Evolutionary conservation across 139 green algal genomes (phyloP).

Genomic region (Chlamydomonas eustigma): DNA sequence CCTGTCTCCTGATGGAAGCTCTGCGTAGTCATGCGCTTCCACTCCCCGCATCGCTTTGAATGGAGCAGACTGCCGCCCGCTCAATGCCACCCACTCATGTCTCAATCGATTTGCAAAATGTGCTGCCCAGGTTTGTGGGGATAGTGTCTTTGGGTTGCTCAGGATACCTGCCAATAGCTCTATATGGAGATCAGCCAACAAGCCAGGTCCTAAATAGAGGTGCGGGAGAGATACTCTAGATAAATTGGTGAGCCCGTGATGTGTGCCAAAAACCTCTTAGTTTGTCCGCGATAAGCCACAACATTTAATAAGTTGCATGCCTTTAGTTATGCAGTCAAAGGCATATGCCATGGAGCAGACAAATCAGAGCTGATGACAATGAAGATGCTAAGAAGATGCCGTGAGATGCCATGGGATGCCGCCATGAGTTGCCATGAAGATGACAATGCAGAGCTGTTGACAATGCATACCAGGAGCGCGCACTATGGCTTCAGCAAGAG

Average conservation of each 20-base stretch:
- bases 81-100: background rate
- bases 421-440: too few species aligned
- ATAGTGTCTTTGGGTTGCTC: constrained; percentile 6
- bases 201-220: constrained; percentile 2
- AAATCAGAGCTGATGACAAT: too few species aligned
- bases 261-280: too few species aligned
- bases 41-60: background rate
- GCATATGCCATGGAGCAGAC: too few species aligned
- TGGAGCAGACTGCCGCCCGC: background rate
- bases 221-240: too few species aligned
- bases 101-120: constrained; percentile 7
- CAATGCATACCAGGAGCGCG: background rate
- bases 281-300: too few species aligned
- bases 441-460: too few species aligned
- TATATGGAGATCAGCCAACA: constrained; percentile 8
- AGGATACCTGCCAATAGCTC: constrained; percentile 10
- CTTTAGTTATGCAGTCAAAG: too few species aligned
- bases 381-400: too few species aligned
- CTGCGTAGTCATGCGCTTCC: constrained; percentile 10
- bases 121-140: background rate
- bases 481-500: constrained; percentile 6
- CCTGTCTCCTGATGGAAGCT: background rate
- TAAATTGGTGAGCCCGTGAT: too few species aligned
- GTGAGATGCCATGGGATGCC: too few species aligned
- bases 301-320: too few species aligned